phyloP scores from a whole-genome alignment of 148 eudicot species.

The Chenopodium berlandieri region DNA sequence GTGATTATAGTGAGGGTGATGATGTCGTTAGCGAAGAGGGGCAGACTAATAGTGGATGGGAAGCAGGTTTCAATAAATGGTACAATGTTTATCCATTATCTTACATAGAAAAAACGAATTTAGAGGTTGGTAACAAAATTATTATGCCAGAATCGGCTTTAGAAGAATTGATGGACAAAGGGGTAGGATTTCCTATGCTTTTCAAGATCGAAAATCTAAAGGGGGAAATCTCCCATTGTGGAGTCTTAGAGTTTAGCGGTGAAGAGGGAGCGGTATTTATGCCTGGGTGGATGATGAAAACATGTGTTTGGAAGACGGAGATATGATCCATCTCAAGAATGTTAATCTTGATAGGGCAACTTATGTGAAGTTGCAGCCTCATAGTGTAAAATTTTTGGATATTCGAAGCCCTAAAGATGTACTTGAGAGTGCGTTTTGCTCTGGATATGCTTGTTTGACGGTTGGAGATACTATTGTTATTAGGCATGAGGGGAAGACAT shows the following conservation, averaged over 20 bases:
- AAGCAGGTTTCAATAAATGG: not conserved
- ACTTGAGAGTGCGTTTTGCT: conserved; percentile 9
- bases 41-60: not conserved
- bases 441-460: conserved; percentile 17
- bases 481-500: not conserved
- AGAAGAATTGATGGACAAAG: not conserved
- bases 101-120: not conserved
- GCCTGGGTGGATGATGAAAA: conserved; percentile 19
- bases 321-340: not conserved
- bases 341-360: conserved; percentile 6
- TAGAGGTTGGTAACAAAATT: conserved; percentile 15
- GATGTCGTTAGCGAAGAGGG: not conserved
- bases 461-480: conserved; percentile 22
- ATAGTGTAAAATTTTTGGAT: not conserved
- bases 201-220: conserved; percentile 1
- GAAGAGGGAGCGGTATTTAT: conserved; percentile 9
- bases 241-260: conserved; percentile 16
- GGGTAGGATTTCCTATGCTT: conserved; percentile 16
- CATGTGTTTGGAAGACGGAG: not conserved
- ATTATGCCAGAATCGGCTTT: conserved; percentile 19
- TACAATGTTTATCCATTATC: not conserved
- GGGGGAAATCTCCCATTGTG: conserved; percentile 13
- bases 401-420: conserved; percentile 1
- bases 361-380: conserved; percentile 17
- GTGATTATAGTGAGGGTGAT: too few relatives aligned